These are phyloP conservation scores for Lentinula raphanica DNA, from an alignment of 768 basidiomycete genomes.

Conservation along the genomic window DNA sequence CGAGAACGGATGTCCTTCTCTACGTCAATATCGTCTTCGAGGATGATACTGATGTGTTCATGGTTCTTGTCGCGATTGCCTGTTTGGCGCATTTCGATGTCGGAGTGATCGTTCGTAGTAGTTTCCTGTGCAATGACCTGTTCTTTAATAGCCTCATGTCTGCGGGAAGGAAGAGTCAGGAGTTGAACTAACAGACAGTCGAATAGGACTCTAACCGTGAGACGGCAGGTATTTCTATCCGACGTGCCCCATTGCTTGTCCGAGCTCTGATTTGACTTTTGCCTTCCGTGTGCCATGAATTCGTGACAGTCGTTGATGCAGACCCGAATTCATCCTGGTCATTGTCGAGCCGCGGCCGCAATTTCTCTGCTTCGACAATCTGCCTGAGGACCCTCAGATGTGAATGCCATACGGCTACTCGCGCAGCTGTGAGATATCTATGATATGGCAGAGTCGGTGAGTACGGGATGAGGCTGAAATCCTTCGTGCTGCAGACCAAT, in stretches of 20 bases:
- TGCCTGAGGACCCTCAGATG: background rate
- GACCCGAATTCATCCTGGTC: background rate
- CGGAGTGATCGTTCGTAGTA: too few species aligned
- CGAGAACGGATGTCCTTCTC: conserved; percentile 6
- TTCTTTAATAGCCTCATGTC: background rate
- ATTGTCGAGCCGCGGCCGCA: background rate
- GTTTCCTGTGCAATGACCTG: background rate
- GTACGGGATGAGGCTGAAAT: conserved; percentile 5
- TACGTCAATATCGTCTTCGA: conserved; percentile 8
- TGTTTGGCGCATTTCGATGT: too few species aligned
- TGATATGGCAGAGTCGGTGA: background rate
- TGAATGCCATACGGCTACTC: conserved; percentile 5
- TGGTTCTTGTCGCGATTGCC: background rate
- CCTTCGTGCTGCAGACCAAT: background rate
- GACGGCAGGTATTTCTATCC: background rate
- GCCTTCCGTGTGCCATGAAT: background rate
- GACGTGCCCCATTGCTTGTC: background rate
- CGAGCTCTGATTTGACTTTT: background rate
- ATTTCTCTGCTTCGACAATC: background rate
- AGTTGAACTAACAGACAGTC: background rate
- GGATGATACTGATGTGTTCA: conserved; percentile 3
- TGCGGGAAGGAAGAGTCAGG: background rate
- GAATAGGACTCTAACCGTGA: background rate
- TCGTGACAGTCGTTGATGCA: background rate
- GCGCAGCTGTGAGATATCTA: background rate